These are phyloP conservation scores for Diaporthe citrichinensis DNA, from an alignment of 2,329 filamentous ascomycete genomes.

Conservation along the genomic window DNA sequence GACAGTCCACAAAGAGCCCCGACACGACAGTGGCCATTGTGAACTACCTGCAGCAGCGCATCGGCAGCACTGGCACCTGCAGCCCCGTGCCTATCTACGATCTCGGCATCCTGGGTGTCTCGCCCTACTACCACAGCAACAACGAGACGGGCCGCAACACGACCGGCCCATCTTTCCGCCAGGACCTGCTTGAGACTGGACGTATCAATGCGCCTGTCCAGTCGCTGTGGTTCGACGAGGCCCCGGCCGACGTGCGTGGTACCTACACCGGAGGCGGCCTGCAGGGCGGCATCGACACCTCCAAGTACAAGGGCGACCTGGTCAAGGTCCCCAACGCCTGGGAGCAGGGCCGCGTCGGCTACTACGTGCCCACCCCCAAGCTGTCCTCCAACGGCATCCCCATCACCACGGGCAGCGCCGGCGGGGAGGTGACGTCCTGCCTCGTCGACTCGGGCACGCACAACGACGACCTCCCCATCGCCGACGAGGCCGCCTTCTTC, in stretches of 20 bases:
- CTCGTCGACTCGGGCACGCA: constrained; percentile 52
- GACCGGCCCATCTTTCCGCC: constrained; percentile 49
- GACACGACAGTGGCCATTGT: constrained; percentile 48
- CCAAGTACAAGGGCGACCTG: constrained; percentile 51
- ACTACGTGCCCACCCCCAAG: constrained; percentile 45
- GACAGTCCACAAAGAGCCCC: constrained; percentile 38
- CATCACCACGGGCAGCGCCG: constrained; percentile 41
- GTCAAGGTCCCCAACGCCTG: constrained; percentile 47
- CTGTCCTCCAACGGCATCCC: constrained; percentile 43
- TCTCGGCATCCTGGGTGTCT: constrained; percentile 50
- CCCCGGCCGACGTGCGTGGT: constrained; percentile 43
- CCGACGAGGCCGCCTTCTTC: constrained; percentile 42
- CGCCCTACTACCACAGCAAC: constrained; percentile 45
- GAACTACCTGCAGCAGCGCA: constrained; percentile 45
- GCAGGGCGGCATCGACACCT: constrained; percentile 52
- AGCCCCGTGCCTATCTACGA: constrained; percentile 45
- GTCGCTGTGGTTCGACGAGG: constrained; percentile 53
- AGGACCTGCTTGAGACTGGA: constrained; percentile 50
- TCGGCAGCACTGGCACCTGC: constrained; percentile 43
- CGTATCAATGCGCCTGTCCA: constrained; percentile 48
- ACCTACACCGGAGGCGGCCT: constrained; percentile 50
- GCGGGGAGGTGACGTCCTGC: constrained; percentile 42
- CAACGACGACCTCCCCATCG: constrained; percentile 46
- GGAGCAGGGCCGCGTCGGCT: constrained; percentile 39
- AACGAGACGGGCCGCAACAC: constrained; percentile 36